Evolutionary conservation across 2,329 filamentous ascomycete species (phyloP).

Genomic region (Diaporthe sp.): DNA sequence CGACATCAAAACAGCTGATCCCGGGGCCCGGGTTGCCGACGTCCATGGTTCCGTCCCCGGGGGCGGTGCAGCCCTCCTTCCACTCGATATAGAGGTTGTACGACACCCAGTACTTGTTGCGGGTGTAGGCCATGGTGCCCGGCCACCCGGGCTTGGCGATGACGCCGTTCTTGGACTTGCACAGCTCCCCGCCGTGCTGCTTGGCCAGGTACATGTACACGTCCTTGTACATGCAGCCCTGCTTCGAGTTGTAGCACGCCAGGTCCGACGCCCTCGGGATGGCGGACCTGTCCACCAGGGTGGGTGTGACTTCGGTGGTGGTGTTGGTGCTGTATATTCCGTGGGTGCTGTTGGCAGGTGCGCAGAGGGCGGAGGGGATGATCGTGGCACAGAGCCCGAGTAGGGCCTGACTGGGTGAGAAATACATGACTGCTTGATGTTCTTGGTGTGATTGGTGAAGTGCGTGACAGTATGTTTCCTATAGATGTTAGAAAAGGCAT

Average conservation of each 20-base stretch:
- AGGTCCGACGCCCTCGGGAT: not conserved
- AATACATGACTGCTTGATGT: not conserved
- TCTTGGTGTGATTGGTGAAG: not conserved
- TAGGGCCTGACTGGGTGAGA: not conserved
- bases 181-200: not conserved
- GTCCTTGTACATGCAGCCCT: not conserved
- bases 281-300: not conserved
- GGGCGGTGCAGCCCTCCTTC: not conserved
- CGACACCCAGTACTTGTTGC: not conserved
- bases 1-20: not conserved
- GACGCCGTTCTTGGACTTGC: not conserved
- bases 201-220: not conserved
- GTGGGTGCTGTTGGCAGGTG: not conserved
- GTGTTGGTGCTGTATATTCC: too few relatives aligned
- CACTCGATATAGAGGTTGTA: not conserved
- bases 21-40: not conserved
- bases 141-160: not conserved
- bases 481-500: not conserved
- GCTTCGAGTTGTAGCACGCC: not conserved
- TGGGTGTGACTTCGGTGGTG: not conserved
- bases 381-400: not conserved
- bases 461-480: not conserved
- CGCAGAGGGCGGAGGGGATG: not conserved
- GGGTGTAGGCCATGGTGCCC: accelerated
- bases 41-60: not conserved